phyloP scores from a whole-genome alignment of 345 rosid species.

The Melastoma malabathricum region DNA sequence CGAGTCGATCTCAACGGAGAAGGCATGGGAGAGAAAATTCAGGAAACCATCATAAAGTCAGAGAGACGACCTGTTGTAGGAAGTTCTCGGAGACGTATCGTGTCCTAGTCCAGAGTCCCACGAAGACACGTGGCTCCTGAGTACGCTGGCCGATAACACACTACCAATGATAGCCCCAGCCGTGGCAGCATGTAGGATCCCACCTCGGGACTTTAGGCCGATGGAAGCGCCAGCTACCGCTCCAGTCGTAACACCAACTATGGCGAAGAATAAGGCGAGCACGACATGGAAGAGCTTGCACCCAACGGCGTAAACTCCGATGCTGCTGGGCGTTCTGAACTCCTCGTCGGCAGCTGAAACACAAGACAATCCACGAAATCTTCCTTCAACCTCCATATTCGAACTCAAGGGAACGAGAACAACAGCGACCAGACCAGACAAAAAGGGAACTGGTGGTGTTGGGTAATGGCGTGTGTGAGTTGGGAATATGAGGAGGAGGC shows the following conservation, averaged over 20 bases:
- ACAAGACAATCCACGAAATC: background rate
- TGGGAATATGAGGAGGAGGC: too few species aligned
- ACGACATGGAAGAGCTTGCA: constrained; percentile 10
- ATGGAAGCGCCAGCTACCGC: constrained; percentile 13
- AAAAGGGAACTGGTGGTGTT: too few species aligned
- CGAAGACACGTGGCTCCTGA: constrained; percentile 4
- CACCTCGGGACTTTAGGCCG: constrained; percentile 14
- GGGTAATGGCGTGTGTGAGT: too few species aligned
- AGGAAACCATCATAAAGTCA: too few species aligned
- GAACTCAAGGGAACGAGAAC: background rate
- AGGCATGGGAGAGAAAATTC: too few species aligned
- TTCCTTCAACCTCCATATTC: background rate
- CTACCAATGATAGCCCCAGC: constrained; percentile 21
- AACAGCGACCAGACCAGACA: too few species aligned
- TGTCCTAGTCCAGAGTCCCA: constrained; percentile 9
- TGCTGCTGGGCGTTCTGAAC: constrained; percentile 5
- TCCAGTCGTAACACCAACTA: constrained; percentile 21
- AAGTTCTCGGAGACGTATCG: constrained; percentile 1
- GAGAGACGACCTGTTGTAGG: too few species aligned
- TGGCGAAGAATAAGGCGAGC: constrained; percentile 13
- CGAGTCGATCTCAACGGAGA: constrained; percentile 51
- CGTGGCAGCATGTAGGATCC: constrained; percentile 14
- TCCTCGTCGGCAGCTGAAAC: background rate
- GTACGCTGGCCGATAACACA: constrained; percentile 8
- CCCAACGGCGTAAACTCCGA: constrained; percentile 7